Base-by-base conservation (phyloP, 2,329 filamentous ascomycete genomes). In the Cadophora sp. region DNA sequence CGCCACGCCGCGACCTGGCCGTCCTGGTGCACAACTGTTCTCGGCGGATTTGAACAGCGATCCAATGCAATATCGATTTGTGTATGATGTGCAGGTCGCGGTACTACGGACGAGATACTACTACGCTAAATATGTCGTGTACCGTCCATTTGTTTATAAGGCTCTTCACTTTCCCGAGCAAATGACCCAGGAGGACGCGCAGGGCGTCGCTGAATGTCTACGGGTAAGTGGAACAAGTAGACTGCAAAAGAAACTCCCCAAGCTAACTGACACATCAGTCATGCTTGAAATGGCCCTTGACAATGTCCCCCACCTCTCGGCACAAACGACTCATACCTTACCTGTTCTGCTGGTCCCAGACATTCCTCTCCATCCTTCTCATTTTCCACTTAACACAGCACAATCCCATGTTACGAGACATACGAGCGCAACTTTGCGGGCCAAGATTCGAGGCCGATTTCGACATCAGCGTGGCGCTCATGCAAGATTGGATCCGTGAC, bases 321-420 rank as follows among this genome's bases (percentile, higher is more conserved):
- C 83, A 83, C 74, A 90, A 89, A 76, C 79, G 87, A 43, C 79
- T 89, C 5, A 78, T 89, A 0, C 87, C 87, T 0, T 83, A 84
- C 65, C 72, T 86, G 1, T 89, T 88, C 73, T 85, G 87, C 63
- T 89, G 87, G 84, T 86, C 85, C 9, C 86, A 89, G 70, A 88
- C 87, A 67, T 81, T 89, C 50, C 80, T 89, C 53, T 84, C 84
- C 3, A 84, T 88, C 27, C 78, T 90, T 27, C 72, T 89, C 55
- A 79, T 89, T 20, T 73, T 89, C 43, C 83, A 86, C 51, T 79
- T 89, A 69, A 84, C 84, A 14, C 80, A 79, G 20, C 83, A 84
- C 65, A 83, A 85, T 53, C 80, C 81, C 0, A 82, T 85, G 65
- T 73, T 90, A 47, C 72, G 77, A 27, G 77, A 80, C 24, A 85